Base-by-base conservation (phyloP, 768 basidiomycete genomes). In the Amanita subjunquillea region DNA sequence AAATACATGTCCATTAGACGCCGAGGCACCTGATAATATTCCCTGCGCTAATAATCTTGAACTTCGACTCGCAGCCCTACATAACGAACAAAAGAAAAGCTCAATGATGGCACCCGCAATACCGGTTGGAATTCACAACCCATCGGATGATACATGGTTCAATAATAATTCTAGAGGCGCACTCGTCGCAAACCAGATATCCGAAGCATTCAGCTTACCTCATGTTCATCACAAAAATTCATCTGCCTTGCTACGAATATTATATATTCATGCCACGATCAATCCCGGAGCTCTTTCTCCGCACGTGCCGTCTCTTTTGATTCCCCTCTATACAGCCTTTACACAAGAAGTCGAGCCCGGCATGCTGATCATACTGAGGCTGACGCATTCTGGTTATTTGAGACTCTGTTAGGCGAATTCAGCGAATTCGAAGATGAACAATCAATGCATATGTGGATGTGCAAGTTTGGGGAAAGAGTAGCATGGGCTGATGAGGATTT, bases 321-420 rank as follows among this genome's bases (percentile, higher is more conserved):
- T 89, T 13, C 84, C 85, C 0, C 60, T 90, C 22, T 88, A 87
- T 63, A 73, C 75, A 6, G 78, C 77, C 0, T 67, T 88, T 46
- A 65, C 69, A 15, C 76, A 79, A 60, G 87, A 89, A 59, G 70
- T 80, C 1, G 76, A 85, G 15, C 65, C 73, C 0, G 75, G 50
- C 83, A 86, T 40, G 62, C 77, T 8, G 72, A 76, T 0, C 85
- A 89, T 62, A 75, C 75, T 4, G 88, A 91, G 63, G 87, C 88
- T 2, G 88, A 91, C 59, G 76, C 83, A 0, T 91, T 91, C 63
- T 91, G 87, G 88, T 59, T 89, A 4, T 85, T 90, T 51, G 86
- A 89, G 63, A 76, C 80, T 0, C 72, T 90, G 58, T 68, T 88
- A 0, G 79, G 81, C 25, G 87, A 90, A 59, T 78, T 90, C 46